Evolutionary conservation across 805 yeast species (phyloP), one percentile per base, ranked within the genome.

Genomic region (Saturnispora serradocipensis): DNA sequence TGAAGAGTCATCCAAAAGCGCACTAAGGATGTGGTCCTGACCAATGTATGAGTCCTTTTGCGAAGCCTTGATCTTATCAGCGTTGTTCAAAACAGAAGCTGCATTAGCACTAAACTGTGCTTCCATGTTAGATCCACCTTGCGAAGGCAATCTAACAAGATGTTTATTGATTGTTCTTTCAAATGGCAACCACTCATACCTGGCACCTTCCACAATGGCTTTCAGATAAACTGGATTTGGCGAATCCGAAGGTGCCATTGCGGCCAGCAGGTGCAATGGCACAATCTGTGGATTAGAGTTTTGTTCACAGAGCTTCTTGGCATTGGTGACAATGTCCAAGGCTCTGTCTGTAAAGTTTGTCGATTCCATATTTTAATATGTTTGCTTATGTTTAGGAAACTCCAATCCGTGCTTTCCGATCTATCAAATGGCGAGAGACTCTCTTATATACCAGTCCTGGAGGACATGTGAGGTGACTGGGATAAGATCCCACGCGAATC

Each of bases 261-360:
- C 97, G 16, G 96, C 97, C 56, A 91, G 72, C 52, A 93, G 68
- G 68, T 93, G 99, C 52, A 90, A 67, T n/a, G 99, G 99, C 50
- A 78, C 72, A 51, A 93, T 72, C 65, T 87, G 91, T 8, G 91
- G 74, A 68, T 93, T 89, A 48, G 85, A 76, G 63, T 88, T 88
- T 58, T 88, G 95, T 62, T 81, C 77, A 42, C 97, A 96, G 55
- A 93, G 69, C 64, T 84, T 80, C 53, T 82, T 80, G 50, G 98
- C 95, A 61, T 80, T 75, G 59, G 86, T 84, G 48, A 93, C 75
- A 54, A 91, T 79, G 50, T 78, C 82, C 61, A 88, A 78, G 43
- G 97, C 98, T 67, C 93, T 86, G 67, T 93, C 98, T 55, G 99
- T 93, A 59, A 88, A 86, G 75, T 88, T 90, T 53, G 90, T 68